Evolutionary conservation across 2,329 filamentous ascomycete species (phyloP).

Genomic region (Microsporum audouinii): DNA sequence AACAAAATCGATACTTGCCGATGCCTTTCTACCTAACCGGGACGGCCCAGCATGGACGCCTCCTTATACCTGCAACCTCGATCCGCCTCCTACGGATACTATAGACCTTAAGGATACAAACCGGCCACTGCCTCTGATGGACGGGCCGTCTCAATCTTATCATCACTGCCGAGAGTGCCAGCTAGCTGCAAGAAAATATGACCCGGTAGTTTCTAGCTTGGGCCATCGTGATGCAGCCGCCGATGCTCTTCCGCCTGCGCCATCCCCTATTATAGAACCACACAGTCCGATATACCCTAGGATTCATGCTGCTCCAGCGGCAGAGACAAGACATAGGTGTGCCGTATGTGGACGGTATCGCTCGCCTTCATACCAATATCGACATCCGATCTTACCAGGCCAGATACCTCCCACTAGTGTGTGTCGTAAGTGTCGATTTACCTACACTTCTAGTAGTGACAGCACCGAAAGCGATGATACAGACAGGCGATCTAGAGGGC

Average conservation of each 20-base stretch:
- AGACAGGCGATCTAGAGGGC: background rate
- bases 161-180: background rate
- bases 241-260: background rate
- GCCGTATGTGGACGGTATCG: constrained; percentile 11
- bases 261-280: background rate
- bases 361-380: constrained; percentile 10
- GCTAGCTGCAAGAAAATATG: background rate
- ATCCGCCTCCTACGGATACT: background rate
- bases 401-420: constrained; percentile 1
- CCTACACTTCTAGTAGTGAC: constrained; percentile 8
- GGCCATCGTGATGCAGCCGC: background rate
- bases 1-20: constrained; percentile 3
- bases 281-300: background rate
- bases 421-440: constrained; percentile 10
- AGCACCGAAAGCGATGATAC: background rate
- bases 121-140: background rate
- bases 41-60: background rate
- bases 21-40: constrained; percentile 3
- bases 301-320: background rate
- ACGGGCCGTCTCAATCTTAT: background rate
- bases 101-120: background rate
- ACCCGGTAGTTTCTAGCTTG: background rate
- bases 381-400: constrained; percentile 6
- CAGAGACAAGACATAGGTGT: constrained; percentile 11
- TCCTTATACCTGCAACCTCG: background rate